Evolutionary conservation across 2,329 filamentous ascomycete species (phyloP), one percentile per base, ranked within the genome.

Genomic region (Pleoardoris graminearum): DNA sequence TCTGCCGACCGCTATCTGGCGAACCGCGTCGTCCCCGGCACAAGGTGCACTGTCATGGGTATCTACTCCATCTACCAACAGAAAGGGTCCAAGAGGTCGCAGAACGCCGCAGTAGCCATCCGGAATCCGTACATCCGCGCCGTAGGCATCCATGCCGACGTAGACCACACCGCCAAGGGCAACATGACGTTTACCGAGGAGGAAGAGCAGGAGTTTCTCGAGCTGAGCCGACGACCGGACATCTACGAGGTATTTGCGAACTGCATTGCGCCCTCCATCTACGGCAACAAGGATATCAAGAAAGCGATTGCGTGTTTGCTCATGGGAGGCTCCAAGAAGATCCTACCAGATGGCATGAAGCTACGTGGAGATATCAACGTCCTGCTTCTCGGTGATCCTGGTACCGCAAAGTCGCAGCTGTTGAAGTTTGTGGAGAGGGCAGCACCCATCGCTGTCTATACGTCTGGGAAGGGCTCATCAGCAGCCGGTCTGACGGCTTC

Each of bases 351-450:
- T 64, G 94, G 94, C 30, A 99, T 99, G 92, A 96, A 90, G 69
- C 83, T 99, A 7, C 86, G 94, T 82, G 94, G 94, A 66, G 94
- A 99, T 68, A 99, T 99, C 75, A 99, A 99, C 73, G 93, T 99
- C 3, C 83, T 99, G 11, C 83, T 99, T 22, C 87, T 99, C 21
- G 94, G 94, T 83, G 94, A 99, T 60, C 94, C 94, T 0, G 94
- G 94, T 84, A 99, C 94, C 1, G 94, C 94, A 52, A 99, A 99
- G 74, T 99, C 94, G 7, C 94, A 99, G 73, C 79, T 99, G 6
- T 79, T 99, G 35, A 99, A 99, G 72, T 99, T 97, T 69, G 94
- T 97, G 5, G 92, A 97, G 71, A 96, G 96, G 72, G 93, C 90
- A 6, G 90, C 94, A 1, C 94, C 94, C 1, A 97, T 97, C 57